Base-by-base conservation (phyloP, 1,139 yeast genomes). In the Yamadazyma pseudoaaseri region DNA sequence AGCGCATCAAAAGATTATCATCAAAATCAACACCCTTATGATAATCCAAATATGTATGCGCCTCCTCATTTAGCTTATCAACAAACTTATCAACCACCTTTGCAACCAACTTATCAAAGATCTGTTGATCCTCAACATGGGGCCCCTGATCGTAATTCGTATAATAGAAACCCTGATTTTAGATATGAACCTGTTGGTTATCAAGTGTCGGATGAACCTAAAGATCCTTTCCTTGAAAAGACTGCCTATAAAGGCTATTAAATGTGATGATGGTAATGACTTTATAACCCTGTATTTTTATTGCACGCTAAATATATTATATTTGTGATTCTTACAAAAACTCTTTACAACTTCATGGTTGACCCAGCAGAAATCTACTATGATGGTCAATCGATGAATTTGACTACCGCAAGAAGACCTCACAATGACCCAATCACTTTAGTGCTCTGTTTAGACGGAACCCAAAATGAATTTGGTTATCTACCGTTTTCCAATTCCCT, bases 371-470 rank as follows among this genome's bases (percentile, higher is more conserved):
- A 24, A 16, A 23, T 16, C 4, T 30, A n/a, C 20, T 21, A 22
- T 18, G 21, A 32, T 16, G 31, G 28, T 9, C 26, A 28, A 7
- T 14, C 31, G 8, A n/a, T 32, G 15, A 35, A 12, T 30, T 29
- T 20, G 7, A 21, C 29, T 5, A 18, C 27, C 20, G 8, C 14
- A 13, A 26, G 28, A 16, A 18, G 32, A 12, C 22, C 22, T 3
- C 7, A 9, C 14, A 17, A 15, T 15, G 22, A 16, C n/a, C 35
- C 36, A n/a, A 35, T 33, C 20, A 56, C 43, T 30, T 37, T 60
- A 11, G 58, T 80, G 1, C 52, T 79, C 14, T 80, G 85, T 48
- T 70, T 80, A 39, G 86, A 80, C 56, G 86, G 86, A 1, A 80
- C 86, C 0, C 72, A 67, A 20, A 73, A 70, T 46, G 73, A 72